Conservation (phyloP, 164 flowering plant species). For the Annona squamosa region DNA sequence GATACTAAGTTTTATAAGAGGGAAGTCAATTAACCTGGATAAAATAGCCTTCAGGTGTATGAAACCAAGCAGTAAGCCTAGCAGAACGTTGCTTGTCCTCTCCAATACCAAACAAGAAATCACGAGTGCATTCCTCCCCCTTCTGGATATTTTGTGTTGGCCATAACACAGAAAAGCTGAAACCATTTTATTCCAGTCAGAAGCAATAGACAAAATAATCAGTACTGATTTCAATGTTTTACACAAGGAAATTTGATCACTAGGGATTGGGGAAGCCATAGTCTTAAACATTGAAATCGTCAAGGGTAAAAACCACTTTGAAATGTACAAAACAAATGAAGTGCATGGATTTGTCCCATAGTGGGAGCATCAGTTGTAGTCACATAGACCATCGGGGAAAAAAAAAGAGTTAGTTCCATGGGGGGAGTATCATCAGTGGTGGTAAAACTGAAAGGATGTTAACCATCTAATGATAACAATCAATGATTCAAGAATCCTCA, state of each 20-base stretch:
- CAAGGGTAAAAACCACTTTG: not conserved
- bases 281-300: not conserved
- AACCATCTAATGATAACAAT: not conserved
- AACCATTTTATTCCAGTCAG: constrained; percentile 16
- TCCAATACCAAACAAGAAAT: constrained; percentile 80
- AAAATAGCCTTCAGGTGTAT: constrained; percentile 78
- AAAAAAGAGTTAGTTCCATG: too few relatives aligned
- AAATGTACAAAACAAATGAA: not conserved
- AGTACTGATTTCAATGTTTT: not conserved
- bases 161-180: constrained; percentile 89
- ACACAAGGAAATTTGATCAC: too few relatives aligned
- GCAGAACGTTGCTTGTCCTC: constrained; percentile 97
- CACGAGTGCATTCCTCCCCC: constrained; percentile 96
- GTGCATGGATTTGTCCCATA: not conserved
- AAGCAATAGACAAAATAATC: not conserved
- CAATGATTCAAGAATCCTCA: not conserved
- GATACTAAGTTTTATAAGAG: too few relatives aligned
- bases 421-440: not conserved
- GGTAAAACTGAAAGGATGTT: not conserved
- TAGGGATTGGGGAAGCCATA: too few relatives aligned
- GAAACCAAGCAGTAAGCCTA: constrained; percentile 95
- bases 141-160: constrained; percentile 53
- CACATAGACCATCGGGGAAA: too few relatives aligned
- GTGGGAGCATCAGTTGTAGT: not conserved
- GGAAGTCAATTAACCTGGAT: constrained; percentile 34